Base-by-base conservation (phyloP, 208 protist species). In the Acanthamoeba sp. region DNA sequence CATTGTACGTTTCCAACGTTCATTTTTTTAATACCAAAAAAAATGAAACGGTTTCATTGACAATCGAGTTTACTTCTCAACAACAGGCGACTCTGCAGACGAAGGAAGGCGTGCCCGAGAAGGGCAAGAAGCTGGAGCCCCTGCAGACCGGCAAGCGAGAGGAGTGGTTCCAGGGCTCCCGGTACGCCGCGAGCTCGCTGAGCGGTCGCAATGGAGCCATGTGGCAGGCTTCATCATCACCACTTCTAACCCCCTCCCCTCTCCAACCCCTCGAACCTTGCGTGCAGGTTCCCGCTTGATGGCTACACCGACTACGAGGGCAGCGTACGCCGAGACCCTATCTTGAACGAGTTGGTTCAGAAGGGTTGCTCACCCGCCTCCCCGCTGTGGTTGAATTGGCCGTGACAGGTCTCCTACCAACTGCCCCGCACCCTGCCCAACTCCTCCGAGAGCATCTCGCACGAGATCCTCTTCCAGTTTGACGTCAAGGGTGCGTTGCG, bases 401-500 rank as follows among this genome's bases (percentile, higher is more conserved):
- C 59, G n/a, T 69, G 45, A 9, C 71, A 80, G 71, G 71, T 80
- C 34, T n/a, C 71, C 6, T 80, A 80, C 36, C 32, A 40, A 14
- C 71, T 80, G 71, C 71, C 71, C 36, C 71, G 71, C 71, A 80
- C 71, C 7, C 71, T 80, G 71, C 71, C 71, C 71, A 80, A 22
- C 71, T 80, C 71, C 22, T 80, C 71, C 16, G 71, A 80, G 32
- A 48, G 14, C 34, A 38, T 80, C 71, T 16, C 71, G 36, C 71
- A 80, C 71, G 71, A 80, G 71, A 80, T 80, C 71, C n/a, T 80
- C 34, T 80, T 80, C 71, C 71, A 80, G 40, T 80, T 80, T 22
- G 71, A 80, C 24, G 71, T 80, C 40, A 80, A 80, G 71, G 71
- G 71, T 80, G 40, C 40, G 40, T 24, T 24, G 18, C 36, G 27